Conservation (phyloP, 441 rosid species). For the Erodium texanum region DNA sequence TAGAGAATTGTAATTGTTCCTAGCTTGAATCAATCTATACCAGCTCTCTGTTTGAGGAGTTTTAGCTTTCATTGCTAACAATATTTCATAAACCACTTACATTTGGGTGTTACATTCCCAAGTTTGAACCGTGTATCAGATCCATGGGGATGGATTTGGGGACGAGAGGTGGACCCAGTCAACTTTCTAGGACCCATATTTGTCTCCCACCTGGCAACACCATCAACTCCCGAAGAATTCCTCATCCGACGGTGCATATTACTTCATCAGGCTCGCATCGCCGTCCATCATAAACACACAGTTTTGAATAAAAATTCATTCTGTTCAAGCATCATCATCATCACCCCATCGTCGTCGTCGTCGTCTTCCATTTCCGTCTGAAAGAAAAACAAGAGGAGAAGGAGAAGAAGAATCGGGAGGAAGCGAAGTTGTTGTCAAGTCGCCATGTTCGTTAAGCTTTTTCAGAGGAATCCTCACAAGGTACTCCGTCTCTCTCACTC, state of each 20-base stretch:
- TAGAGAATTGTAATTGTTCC: no score
- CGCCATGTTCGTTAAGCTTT: constrained; percentile 7
- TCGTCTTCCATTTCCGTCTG: constrained; percentile 6
- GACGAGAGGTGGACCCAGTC: background rate
- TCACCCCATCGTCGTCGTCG: background rate
- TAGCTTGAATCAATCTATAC: no score
- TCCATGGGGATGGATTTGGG: no score
- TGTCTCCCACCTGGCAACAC: background rate
- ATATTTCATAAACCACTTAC: no score
- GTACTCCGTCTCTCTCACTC: background rate
- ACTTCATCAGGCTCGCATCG: background rate
- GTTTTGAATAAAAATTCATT: background rate
- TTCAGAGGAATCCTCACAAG: background rate
- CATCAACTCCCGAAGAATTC: background rate
- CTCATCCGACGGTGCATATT: background rate
- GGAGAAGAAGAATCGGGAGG: background rate
- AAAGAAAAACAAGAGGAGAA: background rate
- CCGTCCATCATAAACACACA: constrained; percentile 3
- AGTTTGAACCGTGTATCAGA: no score
- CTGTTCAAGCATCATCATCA: background rate
- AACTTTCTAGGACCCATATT: background rate
- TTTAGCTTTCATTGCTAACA: no score
- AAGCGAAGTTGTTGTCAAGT: background rate
- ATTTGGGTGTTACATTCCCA: no score
- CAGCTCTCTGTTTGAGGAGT: no score